Evolutionary conservation across 2,329 filamentous ascomycete species (phyloP).

Genomic region (Trichoderma afroharzianum): DNA sequence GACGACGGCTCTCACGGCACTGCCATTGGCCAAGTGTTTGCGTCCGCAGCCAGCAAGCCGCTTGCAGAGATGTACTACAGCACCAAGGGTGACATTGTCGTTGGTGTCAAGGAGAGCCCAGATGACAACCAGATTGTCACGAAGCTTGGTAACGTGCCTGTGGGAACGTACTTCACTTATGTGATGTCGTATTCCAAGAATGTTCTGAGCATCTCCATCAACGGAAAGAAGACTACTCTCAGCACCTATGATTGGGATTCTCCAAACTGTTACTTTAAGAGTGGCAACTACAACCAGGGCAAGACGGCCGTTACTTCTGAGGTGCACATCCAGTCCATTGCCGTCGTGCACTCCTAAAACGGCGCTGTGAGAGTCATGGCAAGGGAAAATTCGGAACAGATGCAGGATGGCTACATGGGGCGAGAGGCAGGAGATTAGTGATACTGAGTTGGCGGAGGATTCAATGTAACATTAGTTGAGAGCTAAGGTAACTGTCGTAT

Average conservation of each 20-base stretch:
- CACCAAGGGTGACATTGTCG: constrained; percentile 30
- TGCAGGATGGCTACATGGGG: not conserved
- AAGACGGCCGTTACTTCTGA: constrained; percentile 24
- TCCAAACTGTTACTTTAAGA: constrained; percentile 37
- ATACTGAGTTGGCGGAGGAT: not conserved
- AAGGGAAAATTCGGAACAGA: not conserved
- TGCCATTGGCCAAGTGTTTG: constrained; percentile 37
- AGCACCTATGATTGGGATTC: constrained; percentile 28
- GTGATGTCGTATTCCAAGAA: constrained; percentile 35
- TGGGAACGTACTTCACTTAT: constrained; percentile 35
- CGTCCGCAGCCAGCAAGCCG: constrained; percentile 35
- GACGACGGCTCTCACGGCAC: constrained; percentile 32
- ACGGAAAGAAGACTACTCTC: constrained; percentile 27
- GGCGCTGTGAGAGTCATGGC: not conserved
- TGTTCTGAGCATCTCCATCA: constrained; percentile 31
- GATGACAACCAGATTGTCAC: constrained; percentile 31
- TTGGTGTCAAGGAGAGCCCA: constrained; percentile 33
- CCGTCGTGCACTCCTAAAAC: constrained; percentile 26
- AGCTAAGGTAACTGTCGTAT: not conserved
- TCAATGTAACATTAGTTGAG: not conserved
- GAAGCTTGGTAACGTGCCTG: constrained; percentile 31
- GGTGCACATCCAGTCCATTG: constrained; percentile 24
- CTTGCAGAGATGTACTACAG: constrained; percentile 40
- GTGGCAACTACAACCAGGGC: constrained; percentile 37
- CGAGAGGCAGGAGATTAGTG: not conserved